Evolutionary conservation across 1,139 yeast species (phyloP), one percentile per base, ranked within the genome.

Genomic region (Spathaspora sp.): DNA sequence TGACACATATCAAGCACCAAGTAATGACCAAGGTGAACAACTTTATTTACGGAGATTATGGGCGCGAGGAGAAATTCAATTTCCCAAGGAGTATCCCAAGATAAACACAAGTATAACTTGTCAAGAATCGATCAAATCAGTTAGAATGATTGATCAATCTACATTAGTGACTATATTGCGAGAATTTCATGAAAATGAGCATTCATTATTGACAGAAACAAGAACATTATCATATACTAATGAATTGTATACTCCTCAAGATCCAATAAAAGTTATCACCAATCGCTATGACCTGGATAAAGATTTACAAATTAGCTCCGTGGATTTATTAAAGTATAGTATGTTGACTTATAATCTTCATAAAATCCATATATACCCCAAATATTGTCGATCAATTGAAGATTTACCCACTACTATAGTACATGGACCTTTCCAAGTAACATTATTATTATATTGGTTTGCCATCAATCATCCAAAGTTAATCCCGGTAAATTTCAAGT

Each of bases 331-430:
- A 17, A 70, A 89, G 50, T 89, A 82, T 64, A 83, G 93, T 39
- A 84, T 86, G 31, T 64, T 91, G 47, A 84, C 95, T 0, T 82
- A 82, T 65, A 93, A 93, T 60, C 74, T 93, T 5, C 99, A 93
- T 62, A 76, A 78, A 47, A 88, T 93, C 39, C 99, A 93, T 62
- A 81, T 81, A 60, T 88, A 88, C 57, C 64, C 65, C 2, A 56
- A 55, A 0, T 88, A 88, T 58, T 74, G 87, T 23, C 59, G 51
- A 5, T 46, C 60, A 0, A 57, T 59, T 1, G 98, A 93, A 57
- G 75, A 79, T 0, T 78, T 89, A 43, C 82, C 84, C 0, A 72
- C 72, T 36, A 60, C 83, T 1, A 67, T 93, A 0, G 85, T 86
- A 0, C 97, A 88, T 40, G 99, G 97, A 0, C 97, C 98, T 0